These are phyloP conservation scores for Aspergillus alliaceus DNA, from an alignment of 2,329 filamentous ascomycete species.

Conservation along the genomic window DNA sequence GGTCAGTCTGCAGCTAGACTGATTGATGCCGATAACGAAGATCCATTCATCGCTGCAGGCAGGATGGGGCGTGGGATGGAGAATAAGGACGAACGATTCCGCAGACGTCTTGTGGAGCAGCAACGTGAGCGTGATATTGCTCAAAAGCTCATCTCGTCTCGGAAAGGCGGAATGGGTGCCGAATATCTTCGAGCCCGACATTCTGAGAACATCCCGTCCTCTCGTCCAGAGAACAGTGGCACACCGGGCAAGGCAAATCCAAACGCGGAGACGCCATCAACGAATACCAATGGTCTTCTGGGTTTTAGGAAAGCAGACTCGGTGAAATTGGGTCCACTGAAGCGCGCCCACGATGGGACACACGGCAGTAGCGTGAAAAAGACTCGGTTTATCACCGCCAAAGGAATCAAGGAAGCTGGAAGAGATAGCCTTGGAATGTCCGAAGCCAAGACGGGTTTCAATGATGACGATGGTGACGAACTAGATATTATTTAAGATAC, in stretches of 20 bases:
- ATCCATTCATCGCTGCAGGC: slow-evolving; percentile 43
- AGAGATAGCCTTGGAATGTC: slow-evolving; percentile 65
- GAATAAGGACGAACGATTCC: slow-evolving; percentile 44
- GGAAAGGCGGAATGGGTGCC: slow-evolving; percentile 39
- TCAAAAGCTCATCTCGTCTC: slow-evolving; percentile 37
- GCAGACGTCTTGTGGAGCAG: slow-evolving; percentile 43
- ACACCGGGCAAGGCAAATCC: background rate
- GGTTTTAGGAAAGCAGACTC: slow-evolving; percentile 37
- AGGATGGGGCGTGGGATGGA: slow-evolving; percentile 41
- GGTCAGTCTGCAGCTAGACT: slow-evolving; percentile 40
- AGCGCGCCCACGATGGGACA: slow-evolving; percentile 37
- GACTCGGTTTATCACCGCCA: slow-evolving; percentile 76
- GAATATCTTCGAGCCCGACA: slow-evolving; percentile 46
- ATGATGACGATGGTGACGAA: slow-evolving; percentile 54
- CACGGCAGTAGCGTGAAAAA: slow-evolving; percentile 54
- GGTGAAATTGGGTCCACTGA: slow-evolving; percentile 43
- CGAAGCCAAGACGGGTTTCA: slow-evolving; percentile 48
- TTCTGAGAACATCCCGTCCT: slow-evolving; percentile 19
- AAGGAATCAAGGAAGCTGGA: slow-evolving; percentile 74
- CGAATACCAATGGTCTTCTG: slow-evolving; percentile 22
- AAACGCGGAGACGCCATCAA: slow-evolving; percentile 11
- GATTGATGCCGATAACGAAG: slow-evolving; percentile 42
- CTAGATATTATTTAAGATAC: slow-evolving; percentile 45
- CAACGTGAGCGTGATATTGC: slow-evolving; percentile 48
- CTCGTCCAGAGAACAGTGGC: slow-evolving; percentile 8